Evolutionary conservation across 2,329 filamentous ascomycete genomes (phyloP).

Genomic region (Aureobasidium uvarum): DNA sequence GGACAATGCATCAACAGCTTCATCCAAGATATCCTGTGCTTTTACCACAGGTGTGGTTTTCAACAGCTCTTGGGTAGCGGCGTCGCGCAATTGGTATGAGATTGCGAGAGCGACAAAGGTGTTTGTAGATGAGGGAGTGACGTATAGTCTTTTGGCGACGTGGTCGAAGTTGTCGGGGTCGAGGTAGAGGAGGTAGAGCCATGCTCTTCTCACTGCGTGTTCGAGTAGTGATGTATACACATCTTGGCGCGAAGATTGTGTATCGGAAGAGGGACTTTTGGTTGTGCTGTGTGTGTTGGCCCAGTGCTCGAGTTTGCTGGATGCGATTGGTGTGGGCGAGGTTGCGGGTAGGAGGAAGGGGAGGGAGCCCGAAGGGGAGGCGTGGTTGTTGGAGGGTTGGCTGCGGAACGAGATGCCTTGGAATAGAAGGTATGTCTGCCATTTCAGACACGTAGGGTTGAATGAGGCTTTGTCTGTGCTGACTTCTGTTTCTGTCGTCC

Average conservation of each 20-base stretch:
- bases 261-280: not conserved
- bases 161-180: constrained; percentile 61
- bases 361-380: constrained; percentile 81
- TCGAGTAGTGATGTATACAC: constrained; percentile 78
- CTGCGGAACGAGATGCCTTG: constrained; percentile 65
- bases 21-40: constrained; percentile 56
- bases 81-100: constrained; percentile 64
- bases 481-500: constrained; percentile 65
- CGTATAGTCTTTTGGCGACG: constrained; percentile 70
- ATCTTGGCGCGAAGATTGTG: constrained; percentile 51
- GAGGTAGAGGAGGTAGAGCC: constrained; percentile 84
- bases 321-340: constrained; percentile 50
- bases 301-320: constrained; percentile 69
- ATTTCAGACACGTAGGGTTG: constrained; percentile 92
- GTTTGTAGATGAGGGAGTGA: constrained; percentile 60
- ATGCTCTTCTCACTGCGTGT: constrained; percentile 75
- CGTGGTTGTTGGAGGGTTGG: constrained; percentile 82
- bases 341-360: constrained; percentile 72
- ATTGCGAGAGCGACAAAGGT: constrained; percentile 62
- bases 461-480: constrained; percentile 66
- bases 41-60: constrained; percentile 45
- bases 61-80: constrained; percentile 71
- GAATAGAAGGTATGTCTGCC: constrained; percentile 90
- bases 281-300: constrained; percentile 38
- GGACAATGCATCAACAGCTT: constrained; percentile 61